These are phyloP conservation scores for Chrysochromulina tobinii DNA, from an alignment of 78 protist species.

Conservation along the genomic window DNA sequence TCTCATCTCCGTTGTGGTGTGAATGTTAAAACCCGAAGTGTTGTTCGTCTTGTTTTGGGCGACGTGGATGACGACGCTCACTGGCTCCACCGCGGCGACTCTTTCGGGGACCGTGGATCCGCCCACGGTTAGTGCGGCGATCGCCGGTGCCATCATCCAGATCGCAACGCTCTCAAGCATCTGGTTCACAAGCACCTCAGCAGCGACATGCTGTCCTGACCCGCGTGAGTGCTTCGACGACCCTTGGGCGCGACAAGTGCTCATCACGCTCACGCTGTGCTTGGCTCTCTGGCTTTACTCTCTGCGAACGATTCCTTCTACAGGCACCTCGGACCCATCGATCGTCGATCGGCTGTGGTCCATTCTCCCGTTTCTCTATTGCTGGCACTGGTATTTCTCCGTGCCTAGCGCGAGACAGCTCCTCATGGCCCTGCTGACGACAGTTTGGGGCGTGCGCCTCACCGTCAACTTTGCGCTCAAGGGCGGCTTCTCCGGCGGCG, in stretches of 20 bases:
- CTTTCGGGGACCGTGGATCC: no score
- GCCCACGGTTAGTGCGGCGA: no score
- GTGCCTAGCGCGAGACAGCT: not conserved
- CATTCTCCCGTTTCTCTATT: not conserved
- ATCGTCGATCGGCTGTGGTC: slow-evolving; percentile 17
- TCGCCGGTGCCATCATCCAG: no score
- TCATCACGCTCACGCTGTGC: not conserved
- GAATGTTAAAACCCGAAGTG: no score
- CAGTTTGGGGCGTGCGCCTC: not conserved
- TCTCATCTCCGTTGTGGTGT: no score
- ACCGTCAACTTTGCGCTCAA: not conserved
- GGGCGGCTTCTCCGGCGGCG: slow-evolving; percentile 24
- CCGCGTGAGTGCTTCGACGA: no score
- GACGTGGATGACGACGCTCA: no score
- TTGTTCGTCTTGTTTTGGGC: no score
- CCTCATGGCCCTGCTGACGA: not conserved
- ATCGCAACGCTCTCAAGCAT: no score
- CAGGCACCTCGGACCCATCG: not conserved
- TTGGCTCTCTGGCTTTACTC: not conserved
- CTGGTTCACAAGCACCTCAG: no score
- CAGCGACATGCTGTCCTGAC: no score
- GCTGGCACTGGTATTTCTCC: not conserved
- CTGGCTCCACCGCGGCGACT: no score
- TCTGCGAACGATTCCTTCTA: not conserved
- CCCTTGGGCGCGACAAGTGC: not conserved